A percentile compares a stretch with the other conserved stretches of the same genome.
These are phyloP conservation scores for Metschnikowia corniflorae DNA, from an alignment of 805 yeast genomes.

Conservation along the genomic window DNA sequence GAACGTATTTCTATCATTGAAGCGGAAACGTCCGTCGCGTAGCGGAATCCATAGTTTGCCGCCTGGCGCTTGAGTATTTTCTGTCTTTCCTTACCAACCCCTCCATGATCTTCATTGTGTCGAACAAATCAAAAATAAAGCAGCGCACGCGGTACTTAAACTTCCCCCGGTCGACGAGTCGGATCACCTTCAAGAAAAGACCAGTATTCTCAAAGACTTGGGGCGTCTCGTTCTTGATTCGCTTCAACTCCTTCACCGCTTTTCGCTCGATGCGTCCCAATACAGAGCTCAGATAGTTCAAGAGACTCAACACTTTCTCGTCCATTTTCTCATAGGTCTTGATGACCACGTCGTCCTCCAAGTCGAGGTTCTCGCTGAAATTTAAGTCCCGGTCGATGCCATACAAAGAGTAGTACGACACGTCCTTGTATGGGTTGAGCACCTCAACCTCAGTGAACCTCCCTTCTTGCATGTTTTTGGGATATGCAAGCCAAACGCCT, in stretches of 20 bases:
- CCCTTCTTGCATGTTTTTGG: constrained; percentile 13
- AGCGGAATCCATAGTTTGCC: neutral
- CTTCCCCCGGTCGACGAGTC: constrained; percentile 52
- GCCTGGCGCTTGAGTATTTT: constrained; percentile 16
- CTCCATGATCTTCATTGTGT: constrained; percentile 52
- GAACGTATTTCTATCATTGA: neutral
- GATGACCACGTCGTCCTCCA: constrained; percentile 16
- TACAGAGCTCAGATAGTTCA: constrained; percentile 50
- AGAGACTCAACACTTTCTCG: constrained; percentile 28
- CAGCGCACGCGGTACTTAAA: constrained; percentile 61
- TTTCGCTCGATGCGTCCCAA: constrained; percentile 43
- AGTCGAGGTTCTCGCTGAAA: constrained; percentile 7
- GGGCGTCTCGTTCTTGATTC: constrained; percentile 49
- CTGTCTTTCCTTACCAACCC: constrained; percentile 45
- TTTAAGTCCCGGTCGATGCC: constrained; percentile 10
- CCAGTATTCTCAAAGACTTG: constrained; percentile 52
- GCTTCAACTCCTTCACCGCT: constrained; percentile 55
- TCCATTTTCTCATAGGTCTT: constrained; percentile 18
- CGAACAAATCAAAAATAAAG: constrained; percentile 58
- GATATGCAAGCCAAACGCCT: constrained; percentile 14
- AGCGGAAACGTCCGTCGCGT: neutral
- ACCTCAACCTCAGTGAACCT: constrained; percentile 14
- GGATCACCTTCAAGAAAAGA: constrained; percentile 49
- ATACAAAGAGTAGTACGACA: constrained; percentile 13
- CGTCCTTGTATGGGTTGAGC: constrained; percentile 15